A percentile compares a stretch with the other conserved stretches of the same genome.
Evolutionary conservation across 1,139 yeast genomes (phyloP).

Genomic region (Taphrina pruni): DNA sequence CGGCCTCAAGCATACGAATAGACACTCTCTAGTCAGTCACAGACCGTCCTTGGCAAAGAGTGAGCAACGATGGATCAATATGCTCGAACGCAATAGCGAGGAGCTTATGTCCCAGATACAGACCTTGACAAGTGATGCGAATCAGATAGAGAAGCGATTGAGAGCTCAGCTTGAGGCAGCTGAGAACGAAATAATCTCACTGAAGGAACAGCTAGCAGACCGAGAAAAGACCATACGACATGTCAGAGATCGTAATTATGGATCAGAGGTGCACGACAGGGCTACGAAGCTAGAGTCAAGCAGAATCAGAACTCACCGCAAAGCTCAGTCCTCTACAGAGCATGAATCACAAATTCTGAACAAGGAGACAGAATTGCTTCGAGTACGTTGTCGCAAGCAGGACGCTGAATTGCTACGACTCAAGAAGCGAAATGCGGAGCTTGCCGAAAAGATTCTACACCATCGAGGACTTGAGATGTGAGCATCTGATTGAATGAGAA

Average conservation of each 20-base stretch:
- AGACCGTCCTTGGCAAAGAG: neutral
- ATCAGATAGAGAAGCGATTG: slow-evolving; percentile 6
- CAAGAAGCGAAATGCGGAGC: slow-evolving; percentile 27
- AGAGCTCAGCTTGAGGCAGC: slow-evolving; percentile 3
- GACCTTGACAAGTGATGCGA: slow-evolving; percentile 12
- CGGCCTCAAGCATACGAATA: neutral
- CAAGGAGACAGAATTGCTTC: slow-evolving; percentile 5
- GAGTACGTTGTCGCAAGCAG: neutral
- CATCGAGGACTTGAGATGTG: slow-evolving; percentile 31
- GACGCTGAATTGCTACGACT: slow-evolving; percentile 17
- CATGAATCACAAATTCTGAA: neutral
- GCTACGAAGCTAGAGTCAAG: neutral
- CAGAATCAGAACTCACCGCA: neutral
- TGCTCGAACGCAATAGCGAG: slow-evolving; percentile 34
- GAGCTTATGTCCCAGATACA: slow-evolving; percentile 30
- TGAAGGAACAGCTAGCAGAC: slow-evolving; percentile 15
- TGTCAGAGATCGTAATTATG: neutral
- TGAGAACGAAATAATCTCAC: slow-evolving; percentile 10
- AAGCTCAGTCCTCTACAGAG: neutral
- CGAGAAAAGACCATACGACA: slow-evolving; percentile 1
- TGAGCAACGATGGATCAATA: slow-evolving; percentile 30
- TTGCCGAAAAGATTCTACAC: slow-evolving; percentile 31
- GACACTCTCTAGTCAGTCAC: neutral
- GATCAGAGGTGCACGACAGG: neutral
- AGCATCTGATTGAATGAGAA: neutral